Conservation (phyloP, 192 early-diverging fungal genomes). For the Rhizoclosmatium sp. region DNA sequence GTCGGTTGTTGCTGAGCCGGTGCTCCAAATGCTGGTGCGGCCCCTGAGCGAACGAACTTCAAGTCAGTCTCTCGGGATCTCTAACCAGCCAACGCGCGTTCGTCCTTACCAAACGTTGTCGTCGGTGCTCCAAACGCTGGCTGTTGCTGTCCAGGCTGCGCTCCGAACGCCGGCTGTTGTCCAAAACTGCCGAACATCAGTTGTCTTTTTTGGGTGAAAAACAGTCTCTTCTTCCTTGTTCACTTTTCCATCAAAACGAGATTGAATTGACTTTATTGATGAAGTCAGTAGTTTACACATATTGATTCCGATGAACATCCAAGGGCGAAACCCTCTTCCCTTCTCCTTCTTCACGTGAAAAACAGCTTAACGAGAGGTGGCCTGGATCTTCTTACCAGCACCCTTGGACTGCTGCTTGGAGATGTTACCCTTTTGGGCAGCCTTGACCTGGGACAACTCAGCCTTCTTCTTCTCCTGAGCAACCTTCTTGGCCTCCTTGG, state of each 20-base stretch:
- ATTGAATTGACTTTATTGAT: not conserved
- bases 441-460: conserved; percentile 78
- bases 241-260: not conserved
- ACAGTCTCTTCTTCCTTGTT: not conserved
- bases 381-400: conserved; percentile 77
- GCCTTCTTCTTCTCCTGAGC: conserved; percentile 87
- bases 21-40: not conserved
- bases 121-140: conserved; percentile 10
- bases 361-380: conserved; percentile 79
- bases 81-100: not conserved
- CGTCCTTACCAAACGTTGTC: conserved; percentile 24
- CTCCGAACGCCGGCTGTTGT: conserved; percentile 2
- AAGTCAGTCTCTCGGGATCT: not conserved
- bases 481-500: conserved; percentile 93
- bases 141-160: conserved; percentile 27
- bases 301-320: no score
- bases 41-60: not conserved
- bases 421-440: conserved; percentile 66
- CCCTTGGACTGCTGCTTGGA: conserved; percentile 86
- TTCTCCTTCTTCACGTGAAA: not conserved
- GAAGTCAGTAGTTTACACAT: not conserved
- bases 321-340: not conserved
- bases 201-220: no score
- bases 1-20: conserved; percentile 1
- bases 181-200: conserved; percentile 18